A percentile compares a stretch with the other conserved stretches of the same genome.
Evolutionary conservation across 148 eudicot species (phyloP).

Genomic region (Camellia sinensis): DNA sequence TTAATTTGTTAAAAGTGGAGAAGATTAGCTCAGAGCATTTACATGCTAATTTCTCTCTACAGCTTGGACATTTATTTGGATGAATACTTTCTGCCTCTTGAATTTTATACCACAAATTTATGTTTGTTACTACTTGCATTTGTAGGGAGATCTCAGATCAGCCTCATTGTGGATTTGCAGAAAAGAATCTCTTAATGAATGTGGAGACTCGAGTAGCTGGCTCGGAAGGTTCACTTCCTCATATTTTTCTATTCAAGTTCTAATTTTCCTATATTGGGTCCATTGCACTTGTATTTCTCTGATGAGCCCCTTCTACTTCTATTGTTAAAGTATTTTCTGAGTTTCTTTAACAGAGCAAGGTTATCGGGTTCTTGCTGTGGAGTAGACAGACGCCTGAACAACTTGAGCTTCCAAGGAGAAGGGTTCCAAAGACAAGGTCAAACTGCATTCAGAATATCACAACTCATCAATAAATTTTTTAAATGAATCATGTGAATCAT

Average conservation of each 20-base stretch:
- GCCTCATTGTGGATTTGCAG: slow-evolving; percentile 99
- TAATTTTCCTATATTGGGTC: neutral
- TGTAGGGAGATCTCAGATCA: slow-evolving; percentile 69
- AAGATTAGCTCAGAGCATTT: neutral
- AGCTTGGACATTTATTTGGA: neutral
- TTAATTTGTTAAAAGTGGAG: neutral
- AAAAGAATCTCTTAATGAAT: slow-evolving; percentile 77
- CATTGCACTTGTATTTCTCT: neutral
- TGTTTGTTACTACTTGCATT: slow-evolving; percentile 18
- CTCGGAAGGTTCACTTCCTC: slow-evolving; percentile 60
- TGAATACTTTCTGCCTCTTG: neutral
- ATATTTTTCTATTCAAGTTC: neutral
- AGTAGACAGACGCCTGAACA: slow-evolving; percentile 98
- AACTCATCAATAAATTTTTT: neutral
- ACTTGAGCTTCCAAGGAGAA: slow-evolving; percentile 72
- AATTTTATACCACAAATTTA: neutral
- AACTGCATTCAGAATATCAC: neutral
- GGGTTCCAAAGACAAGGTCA: slow-evolving; percentile 95
- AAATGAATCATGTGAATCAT: neutral
- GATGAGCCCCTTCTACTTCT: neutral
- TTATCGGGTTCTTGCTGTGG: slow-evolving; percentile 91
- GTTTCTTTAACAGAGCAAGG: slow-evolving; percentile 51
- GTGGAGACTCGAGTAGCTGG: slow-evolving; percentile 63
- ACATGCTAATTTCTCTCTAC: neutral
- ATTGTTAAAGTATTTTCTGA: slow-evolving; percentile 6